These are phyloP conservation scores for Piper longum DNA, from an alignment of 164 flowering plant species.

Conservation along the genomic window DNA sequence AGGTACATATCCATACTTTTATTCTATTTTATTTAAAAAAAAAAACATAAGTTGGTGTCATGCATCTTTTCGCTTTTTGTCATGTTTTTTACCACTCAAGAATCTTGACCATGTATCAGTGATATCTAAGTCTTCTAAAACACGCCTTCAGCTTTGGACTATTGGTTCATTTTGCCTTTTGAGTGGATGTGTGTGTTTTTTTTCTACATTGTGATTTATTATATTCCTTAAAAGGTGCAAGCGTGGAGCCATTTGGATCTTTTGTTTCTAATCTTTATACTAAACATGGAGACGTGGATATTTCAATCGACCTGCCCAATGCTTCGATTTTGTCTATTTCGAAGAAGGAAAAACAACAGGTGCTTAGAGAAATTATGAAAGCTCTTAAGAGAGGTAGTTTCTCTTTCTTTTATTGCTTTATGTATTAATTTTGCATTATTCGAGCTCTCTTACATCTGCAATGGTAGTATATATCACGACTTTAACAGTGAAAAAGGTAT, in stretches of 20 bases:
- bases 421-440: not conserved
- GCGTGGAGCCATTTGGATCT: constrained; percentile 91
- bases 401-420: not conserved
- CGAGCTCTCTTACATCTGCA: no score
- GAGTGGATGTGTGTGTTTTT: not conserved
- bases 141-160: not conserved
- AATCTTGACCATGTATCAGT: not conserved
- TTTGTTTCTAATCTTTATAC: constrained; percentile 79
- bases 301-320: constrained; percentile 53
- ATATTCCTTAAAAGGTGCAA: constrained; percentile 42
- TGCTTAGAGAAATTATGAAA: constrained; percentile 29
- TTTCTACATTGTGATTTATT: not conserved
- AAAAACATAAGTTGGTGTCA: not conserved
- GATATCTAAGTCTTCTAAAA: not conserved
- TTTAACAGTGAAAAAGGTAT: no score
- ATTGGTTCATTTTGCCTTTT: not conserved
- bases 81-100: not conserved
- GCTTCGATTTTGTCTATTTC: constrained; percentile 33
- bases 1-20: constrained; percentile 29
- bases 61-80: not conserved
- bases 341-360: constrained; percentile 34
- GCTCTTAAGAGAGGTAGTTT: constrained; percentile 45
- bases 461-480: no score
- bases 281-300: constrained; percentile 80
- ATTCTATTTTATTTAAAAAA: not conserved